Evolutionary conservation across 108 stramenopile genomes (phyloP), one percentile per base, ranked within the genome.

Genomic region (Fistulifera pelliculosa): DNA sequence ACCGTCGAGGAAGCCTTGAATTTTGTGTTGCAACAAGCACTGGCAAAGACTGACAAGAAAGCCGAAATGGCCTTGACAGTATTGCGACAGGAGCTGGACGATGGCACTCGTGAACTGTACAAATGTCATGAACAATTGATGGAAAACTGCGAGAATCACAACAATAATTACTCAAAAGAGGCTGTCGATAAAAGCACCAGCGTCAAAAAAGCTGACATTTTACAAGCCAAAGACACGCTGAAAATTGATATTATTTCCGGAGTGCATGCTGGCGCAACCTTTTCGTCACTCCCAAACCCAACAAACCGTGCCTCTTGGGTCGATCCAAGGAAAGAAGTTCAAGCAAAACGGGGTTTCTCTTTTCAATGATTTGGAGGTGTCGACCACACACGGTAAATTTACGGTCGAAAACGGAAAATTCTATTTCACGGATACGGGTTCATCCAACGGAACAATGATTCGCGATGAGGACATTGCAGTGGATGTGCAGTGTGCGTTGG

Each of bases 321-420:
- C 68, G 90, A 41, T 81, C 79, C 22, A 69, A 74, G 41, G 83
- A 0, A 87, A 83, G 51, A 85, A 87, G 42, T 92, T 87, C 49
- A 56, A 66, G 45, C 62, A 81, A 21, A 71, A 75, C 31, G 90
- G 86, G 0, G 76, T 92, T 14, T 75, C 75, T 0, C 60, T 92
- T 0, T 55, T 61, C 24, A 71, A 77, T 44, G 90, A 92, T 67
- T 64, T 71, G 61, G 90, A 92, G 57, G 81, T 87, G 4, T 80
- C 79, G 15, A 92, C 90, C 0, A 80, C 85, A 4, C 90, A 92
- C 69, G 90, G 83, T 2, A 80, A 77, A 40, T 83, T 92, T 60
- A 21, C 19, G 44, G 44, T 45, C 4, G 57, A 72, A 24, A 39
- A 35, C 10, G 47, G 27, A 1, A 41, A 41, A 16, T 68, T 75